Percentiles rank a stretch among this genome's conserved stretches.
phyloP scores from a whole-genome alignment of 2,329 filamentous ascomycete genomes.

The Fusarium sp. region DNA sequence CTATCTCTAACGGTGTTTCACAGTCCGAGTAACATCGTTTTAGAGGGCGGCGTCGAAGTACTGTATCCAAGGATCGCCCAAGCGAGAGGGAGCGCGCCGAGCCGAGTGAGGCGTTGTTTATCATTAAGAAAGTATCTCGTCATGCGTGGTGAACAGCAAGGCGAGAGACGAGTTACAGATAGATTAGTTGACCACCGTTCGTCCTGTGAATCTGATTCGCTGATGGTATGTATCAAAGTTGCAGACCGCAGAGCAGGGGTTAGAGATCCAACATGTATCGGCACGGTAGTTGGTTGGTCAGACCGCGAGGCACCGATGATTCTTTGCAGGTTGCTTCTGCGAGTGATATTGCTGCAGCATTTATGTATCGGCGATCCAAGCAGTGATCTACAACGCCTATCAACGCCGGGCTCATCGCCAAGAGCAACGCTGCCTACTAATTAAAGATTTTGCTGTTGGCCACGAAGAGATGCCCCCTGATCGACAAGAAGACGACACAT shows the following conservation, averaged over 20 bases:
- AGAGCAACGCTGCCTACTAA: conserved; percentile 17
- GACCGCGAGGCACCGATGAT: conserved; percentile 1
- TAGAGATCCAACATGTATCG: conserved; percentile 1
- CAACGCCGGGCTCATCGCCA: conserved; percentile 23
- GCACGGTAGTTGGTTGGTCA: conserved; percentile 8
- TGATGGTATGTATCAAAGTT: conserved; percentile 7
- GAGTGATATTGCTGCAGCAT: conserved; percentile 19
- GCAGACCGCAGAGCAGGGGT: conserved; percentile 11
- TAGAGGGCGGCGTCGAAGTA: conserved; percentile 14
- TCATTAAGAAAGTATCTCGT: conserved; percentile 6
- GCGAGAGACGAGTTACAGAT: conserved; percentile 13
- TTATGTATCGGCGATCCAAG: conserved; percentile 23
- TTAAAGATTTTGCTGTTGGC: too few relatives aligned
- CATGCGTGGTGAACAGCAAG: background rate
- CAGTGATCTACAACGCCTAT: conserved; percentile 27
- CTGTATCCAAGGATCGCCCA: conserved; percentile 14
- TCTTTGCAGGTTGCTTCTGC: conserved; percentile 23
- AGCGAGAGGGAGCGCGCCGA: conserved; percentile 30
- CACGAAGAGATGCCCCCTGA: background rate
- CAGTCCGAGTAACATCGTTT: conserved; percentile 2
- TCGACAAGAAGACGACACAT: background rate
- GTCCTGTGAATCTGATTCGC: conserved; percentile 9
- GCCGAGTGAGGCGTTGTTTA: conserved; percentile 26
- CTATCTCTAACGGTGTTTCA: conserved; percentile 24
- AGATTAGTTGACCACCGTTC: conserved; percentile 10